These are phyloP conservation scores for Phytophthora sp. DNA, from an alignment of 352 stramenopile species.

Conservation along the genomic window DNA sequence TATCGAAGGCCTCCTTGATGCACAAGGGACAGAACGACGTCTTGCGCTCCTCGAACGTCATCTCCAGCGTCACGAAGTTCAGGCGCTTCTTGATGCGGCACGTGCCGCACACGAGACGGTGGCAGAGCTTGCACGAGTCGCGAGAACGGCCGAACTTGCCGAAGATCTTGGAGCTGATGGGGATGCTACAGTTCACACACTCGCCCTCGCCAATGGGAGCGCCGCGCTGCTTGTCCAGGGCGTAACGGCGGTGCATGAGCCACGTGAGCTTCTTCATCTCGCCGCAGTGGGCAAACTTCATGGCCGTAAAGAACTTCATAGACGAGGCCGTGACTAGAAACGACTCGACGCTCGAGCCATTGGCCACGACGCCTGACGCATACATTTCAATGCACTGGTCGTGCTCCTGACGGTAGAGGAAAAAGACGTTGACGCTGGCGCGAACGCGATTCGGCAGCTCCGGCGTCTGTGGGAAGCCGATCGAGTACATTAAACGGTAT, in stretches of 20 bases:
- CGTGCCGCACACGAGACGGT: slow-evolving; percentile 37
- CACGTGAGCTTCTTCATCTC: slow-evolving; percentile 54
- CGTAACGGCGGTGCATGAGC: slow-evolving; percentile 42
- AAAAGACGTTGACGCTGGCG: slow-evolving; percentile 40
- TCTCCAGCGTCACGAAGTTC: slow-evolving; percentile 43
- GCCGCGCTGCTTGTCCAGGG: slow-evolving; percentile 32
- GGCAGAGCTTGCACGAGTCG: slow-evolving; percentile 46
- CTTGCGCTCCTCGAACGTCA: slow-evolving; percentile 48
- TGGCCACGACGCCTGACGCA: slow-evolving; percentile 32
- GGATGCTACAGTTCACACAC: slow-evolving; percentile 39
- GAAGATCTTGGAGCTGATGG: slow-evolving; percentile 42
- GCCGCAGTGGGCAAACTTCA: slow-evolving; percentile 41
- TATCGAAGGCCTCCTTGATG: slow-evolving; percentile 44
- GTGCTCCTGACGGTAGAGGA: slow-evolving; percentile 40
- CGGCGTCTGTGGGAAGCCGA: slow-evolving; percentile 40
- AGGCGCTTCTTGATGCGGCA: slow-evolving; percentile 47
- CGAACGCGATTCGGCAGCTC: slow-evolving; percentile 40
- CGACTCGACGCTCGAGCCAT: slow-evolving; percentile 36
- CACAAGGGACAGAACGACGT: slow-evolving; percentile 40
- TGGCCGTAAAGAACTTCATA: slow-evolving; percentile 43
- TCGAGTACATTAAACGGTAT: slow-evolving; percentile 50
- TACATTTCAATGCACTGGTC: slow-evolving; percentile 41
- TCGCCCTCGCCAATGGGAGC: slow-evolving; percentile 31
- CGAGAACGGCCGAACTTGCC: slow-evolving; percentile 39
- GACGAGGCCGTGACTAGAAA: slow-evolving; percentile 34